phyloP scores from a whole-genome alignment of 345 rosid species.

The Eucalyptus melliodora region DNA sequence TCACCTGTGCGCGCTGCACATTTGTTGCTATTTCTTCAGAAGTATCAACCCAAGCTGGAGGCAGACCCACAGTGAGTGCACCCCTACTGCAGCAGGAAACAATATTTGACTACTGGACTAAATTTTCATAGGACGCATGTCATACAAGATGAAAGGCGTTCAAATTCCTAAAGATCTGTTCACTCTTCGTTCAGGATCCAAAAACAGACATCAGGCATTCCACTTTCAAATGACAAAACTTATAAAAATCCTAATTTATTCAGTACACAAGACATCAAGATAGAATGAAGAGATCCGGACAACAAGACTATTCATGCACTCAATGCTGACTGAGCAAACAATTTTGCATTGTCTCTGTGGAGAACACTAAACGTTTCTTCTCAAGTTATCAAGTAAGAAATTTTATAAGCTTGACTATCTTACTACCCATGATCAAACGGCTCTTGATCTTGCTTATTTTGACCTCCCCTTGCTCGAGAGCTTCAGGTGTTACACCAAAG shows the following conservation, averaged over 20 bases:
- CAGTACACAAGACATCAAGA: background rate
- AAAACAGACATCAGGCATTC: background rate
- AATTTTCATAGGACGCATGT: background rate
- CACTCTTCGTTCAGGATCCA: background rate
- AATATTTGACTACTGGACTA: background rate
- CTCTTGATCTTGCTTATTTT: background rate
- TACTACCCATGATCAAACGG: background rate
- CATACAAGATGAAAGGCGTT: background rate
- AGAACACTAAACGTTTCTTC: background rate
- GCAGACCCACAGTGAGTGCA: constrained; percentile 67
- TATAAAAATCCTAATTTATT: background rate
- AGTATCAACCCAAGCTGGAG: constrained; percentile 95
- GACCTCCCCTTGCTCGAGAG: background rate
- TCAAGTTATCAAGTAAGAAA: background rate
- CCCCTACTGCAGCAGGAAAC: constrained; percentile 53
- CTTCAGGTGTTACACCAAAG: background rate
- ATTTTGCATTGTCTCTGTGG: background rate
- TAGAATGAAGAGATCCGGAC: background rate
- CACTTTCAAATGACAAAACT: background rate
- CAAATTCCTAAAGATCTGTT: background rate
- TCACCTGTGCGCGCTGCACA: constrained; percentile 60
- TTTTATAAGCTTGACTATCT: background rate
- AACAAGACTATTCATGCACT: background rate
- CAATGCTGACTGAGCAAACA: background rate
- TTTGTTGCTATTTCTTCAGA: constrained; percentile 84